Evolutionary conservation across 2,329 filamentous ascomycete species (phyloP).

Genomic region (Leptographium wingfieldii): DNA sequence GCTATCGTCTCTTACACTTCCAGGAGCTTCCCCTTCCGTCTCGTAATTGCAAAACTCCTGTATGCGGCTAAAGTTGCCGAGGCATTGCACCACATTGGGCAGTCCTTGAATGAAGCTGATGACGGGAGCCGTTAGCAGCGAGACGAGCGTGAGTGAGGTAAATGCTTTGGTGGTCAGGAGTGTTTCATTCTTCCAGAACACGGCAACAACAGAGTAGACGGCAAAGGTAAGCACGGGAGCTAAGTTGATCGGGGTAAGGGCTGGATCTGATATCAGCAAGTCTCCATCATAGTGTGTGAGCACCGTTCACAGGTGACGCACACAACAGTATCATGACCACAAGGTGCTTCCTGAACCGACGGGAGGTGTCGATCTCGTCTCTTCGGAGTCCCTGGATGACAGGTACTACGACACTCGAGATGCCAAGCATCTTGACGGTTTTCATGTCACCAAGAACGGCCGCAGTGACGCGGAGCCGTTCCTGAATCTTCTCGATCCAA

Average conservation of each 20-base stretch:
- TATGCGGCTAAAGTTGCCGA: no score
- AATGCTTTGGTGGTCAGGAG: not conserved
- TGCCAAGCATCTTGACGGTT: slow-evolving; percentile 34
- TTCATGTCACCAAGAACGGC: slow-evolving; percentile 33
- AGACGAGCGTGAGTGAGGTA: not conserved
- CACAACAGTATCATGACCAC: not conserved
- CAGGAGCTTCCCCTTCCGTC: not conserved
- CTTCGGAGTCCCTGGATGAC: not conserved
- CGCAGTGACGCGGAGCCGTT: slow-evolving; percentile 10
- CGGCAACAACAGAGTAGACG: not conserved
- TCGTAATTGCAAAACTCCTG: not conserved
- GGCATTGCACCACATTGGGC: no score
- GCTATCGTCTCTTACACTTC: not conserved
- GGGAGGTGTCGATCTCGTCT: not conserved
- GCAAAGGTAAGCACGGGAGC: slow-evolving; percentile 1
- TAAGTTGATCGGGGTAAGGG: not conserved
- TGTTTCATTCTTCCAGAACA: slow-evolving; percentile 1
- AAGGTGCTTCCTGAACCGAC: not conserved
- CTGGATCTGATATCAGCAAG: not conserved
- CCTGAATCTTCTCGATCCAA: no score
- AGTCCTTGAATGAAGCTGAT: no score
- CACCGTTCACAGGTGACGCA: no score
- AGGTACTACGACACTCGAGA: slow-evolving; percentile 24
- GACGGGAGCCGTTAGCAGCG: no score
- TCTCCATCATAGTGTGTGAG: no score